Conservation (phyloP, 2,329 filamentous ascomycete species). For the Aphanoascus verrucosus region DNA sequence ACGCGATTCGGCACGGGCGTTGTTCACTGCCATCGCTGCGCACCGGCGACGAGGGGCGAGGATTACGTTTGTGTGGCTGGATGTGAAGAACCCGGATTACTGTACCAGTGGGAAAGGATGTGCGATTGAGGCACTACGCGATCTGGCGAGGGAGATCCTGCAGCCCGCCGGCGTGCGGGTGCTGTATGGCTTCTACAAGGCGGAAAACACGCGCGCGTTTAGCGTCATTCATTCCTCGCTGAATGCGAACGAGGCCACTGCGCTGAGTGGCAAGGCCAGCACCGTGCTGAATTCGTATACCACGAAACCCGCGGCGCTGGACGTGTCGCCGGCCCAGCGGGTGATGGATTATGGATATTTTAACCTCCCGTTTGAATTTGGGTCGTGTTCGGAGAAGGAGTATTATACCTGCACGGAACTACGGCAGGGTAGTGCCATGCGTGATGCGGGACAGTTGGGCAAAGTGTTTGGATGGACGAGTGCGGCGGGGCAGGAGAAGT, state of each 20-base stretch:
- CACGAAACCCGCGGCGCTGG: neutral
- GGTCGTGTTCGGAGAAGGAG: neutral
- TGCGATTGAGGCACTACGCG: neutral
- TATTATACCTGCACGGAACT: conserved; percentile 3
- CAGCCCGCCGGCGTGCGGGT: neutral
- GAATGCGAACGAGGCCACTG: neutral
- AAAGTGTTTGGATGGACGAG: conserved; percentile 7
- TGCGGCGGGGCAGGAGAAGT: neutral
- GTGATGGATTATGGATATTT: conserved; percentile 3
- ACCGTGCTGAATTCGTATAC: neutral
- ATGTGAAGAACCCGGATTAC: conserved; percentile 8
- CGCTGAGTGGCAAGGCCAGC: neutral
- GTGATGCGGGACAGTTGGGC: neutral
- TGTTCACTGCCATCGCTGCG: conserved; percentile 1
- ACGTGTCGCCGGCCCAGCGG: neutral
- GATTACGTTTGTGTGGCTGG: conserved; percentile 6
- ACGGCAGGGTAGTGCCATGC: neutral
- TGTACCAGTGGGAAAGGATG: neutral
- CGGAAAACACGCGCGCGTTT: neutral
- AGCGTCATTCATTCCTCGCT: neutral
- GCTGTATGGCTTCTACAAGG: conserved; percentile 4
- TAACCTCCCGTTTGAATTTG: neutral
- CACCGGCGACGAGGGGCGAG: neutral
- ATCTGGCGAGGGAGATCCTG: neutral
- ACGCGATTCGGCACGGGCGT: neutral